Conservation (phyloP, 768 basidiomycete species). For the Mycena sanguinolenta region DNA sequence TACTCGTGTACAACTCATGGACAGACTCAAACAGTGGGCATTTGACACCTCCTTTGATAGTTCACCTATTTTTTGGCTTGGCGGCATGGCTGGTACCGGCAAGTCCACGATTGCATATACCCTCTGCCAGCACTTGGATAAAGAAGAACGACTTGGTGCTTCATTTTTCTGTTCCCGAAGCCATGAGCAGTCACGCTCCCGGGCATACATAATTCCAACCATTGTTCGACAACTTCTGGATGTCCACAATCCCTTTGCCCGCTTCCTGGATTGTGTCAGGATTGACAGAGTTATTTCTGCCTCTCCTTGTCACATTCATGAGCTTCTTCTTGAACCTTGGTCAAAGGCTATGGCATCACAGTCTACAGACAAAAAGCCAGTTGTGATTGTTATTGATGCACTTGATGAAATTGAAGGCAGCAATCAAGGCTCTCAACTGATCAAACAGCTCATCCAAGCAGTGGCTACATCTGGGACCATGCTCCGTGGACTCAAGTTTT, state of each 20-base stretch:
- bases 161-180: conserved; percentile 16
- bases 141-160: neutral
- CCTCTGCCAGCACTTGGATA: neutral
- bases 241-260: too few species aligned
- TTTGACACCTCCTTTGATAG: neutral
- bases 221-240: conserved; percentile 5
- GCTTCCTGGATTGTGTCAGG: neutral
- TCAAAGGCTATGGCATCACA: neutral
- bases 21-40: neutral
- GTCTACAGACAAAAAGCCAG: neutral
- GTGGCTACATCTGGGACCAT: neutral
- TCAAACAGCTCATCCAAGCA: conserved; percentile 1
- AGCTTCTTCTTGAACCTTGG: neutral
- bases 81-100: neutral
- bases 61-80: neutral
- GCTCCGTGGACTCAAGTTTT: neutral
- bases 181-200: neutral
- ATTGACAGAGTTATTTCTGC: too few species aligned
- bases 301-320: neutral
- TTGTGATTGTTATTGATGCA: neutral
- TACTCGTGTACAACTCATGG: neutral
- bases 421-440: neutral
- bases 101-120: neutral
- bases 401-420: conserved; percentile 1
- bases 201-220: neutral